Evolutionary conservation across 2,329 filamentous ascomycete genomes (phyloP).

Genomic region (Colletotrichum sublineola): DNA sequence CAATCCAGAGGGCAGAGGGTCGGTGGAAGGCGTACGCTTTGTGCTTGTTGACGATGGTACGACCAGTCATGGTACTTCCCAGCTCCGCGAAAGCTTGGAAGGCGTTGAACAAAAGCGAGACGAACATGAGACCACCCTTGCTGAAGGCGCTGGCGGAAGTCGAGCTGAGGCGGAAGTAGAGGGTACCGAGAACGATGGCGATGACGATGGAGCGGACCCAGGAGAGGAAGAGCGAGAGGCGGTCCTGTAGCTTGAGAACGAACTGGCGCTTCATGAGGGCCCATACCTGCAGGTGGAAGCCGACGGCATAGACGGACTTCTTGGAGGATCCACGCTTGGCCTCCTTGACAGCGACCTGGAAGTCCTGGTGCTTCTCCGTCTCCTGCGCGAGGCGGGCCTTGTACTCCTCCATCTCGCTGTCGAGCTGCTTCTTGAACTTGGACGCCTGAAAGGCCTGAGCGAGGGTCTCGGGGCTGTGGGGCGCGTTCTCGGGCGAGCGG

Average conservation of each 20-base stretch:
- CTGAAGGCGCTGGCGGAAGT: slow-evolving; percentile 81
- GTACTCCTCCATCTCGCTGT: slow-evolving; percentile 78
- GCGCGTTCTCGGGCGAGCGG: slow-evolving; percentile 74
- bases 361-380: slow-evolving; percentile 79
- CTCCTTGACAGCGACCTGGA: slow-evolving; percentile 80
- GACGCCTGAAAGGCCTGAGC: slow-evolving; percentile 79
- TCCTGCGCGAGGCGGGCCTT: slow-evolving; percentile 73
- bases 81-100: slow-evolving; percentile 88
- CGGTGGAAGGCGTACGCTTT: slow-evolving; percentile 86
- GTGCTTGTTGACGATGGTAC: slow-evolving; percentile 86
- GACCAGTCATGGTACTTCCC: slow-evolving; percentile 79
- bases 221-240: slow-evolving; percentile 79
- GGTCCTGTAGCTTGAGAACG: slow-evolving; percentile 87
- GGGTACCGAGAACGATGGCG: slow-evolving; percentile 82
- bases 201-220: slow-evolving; percentile 79
- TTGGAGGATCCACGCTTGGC: slow-evolving; percentile 82
- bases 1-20: slow-evolving; percentile 86
- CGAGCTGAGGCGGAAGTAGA: slow-evolving; percentile 79
- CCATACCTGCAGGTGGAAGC: slow-evolving; percentile 87
- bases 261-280: slow-evolving; percentile 88
- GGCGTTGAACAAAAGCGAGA: slow-evolving; percentile 86
- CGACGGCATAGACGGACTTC: slow-evolving; percentile 84
- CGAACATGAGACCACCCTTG: slow-evolving; percentile 85
- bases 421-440: slow-evolving; percentile 66
- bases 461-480: slow-evolving; percentile 76